Base-by-base conservation (phyloP, 1,284 basidiomycete species). In the Boletus sp. region DNA sequence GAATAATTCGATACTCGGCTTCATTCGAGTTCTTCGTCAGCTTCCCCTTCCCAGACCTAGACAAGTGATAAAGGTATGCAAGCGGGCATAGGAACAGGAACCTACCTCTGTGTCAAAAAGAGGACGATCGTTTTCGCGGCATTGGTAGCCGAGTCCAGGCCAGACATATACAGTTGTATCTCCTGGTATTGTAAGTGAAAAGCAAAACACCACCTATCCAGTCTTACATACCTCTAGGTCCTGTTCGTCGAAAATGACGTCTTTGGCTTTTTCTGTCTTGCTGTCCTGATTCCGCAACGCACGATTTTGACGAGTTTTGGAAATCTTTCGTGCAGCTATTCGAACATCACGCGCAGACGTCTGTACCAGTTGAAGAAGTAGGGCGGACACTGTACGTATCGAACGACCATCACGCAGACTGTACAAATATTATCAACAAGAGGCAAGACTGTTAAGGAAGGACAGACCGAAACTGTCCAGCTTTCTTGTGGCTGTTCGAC, bases 341-440 rank as follows among this genome's bases (percentile, higher is more conserved):
- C 82, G 75, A 19, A 93, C 81, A 54, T 91, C 89, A 53, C 88
- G 87, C 5, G 90, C 83, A 2, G 89, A 93, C 0, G 94, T 94
- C 62, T 99, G 95, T 1, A 98, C 85, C n/a, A 99, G 83, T 59
- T 98, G 94, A 17, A 99, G 74, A 7, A 99, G 74, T 2, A 99
- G 73, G 0, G 95, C 94, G 3, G 90, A 94, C 19, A 95, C 85
- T 2, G 93, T 94, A 51, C 93, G 84, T 51, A 99, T 96, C 0
- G 91, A 85, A 13, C 82, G 80, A 6, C 88, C 89, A 59, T 91
- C 86, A 13, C 89, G 81, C 20, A 91, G 70, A 27, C 88, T 90
- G 44, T 14, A 47, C 9, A 41, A 19, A 38, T 9, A 19, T 39
- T 25, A 34, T 47, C 2, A 52, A 26, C 19, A 7, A 29, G 1